A percentile compares a stretch with the other conserved stretches of the same genome.
These are phyloP conservation scores for Polyrhizophydium stewartii DNA, from an alignment of 371 early-diverging fungal genomes.

Conservation along the genomic window DNA sequence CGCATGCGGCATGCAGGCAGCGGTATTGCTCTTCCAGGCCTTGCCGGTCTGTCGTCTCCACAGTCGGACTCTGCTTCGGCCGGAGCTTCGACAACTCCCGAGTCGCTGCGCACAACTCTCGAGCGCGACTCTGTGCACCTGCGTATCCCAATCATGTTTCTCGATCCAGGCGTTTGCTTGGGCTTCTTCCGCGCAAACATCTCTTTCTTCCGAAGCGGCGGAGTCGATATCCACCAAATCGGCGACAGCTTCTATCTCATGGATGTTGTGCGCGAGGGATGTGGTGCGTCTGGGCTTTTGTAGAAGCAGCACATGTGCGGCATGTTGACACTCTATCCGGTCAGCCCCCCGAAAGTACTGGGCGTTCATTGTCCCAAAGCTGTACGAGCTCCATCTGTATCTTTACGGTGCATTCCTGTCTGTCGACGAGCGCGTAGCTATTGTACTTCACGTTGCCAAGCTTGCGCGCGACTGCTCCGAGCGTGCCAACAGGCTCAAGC, in stretches of 20 bases:
- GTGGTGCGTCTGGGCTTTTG: background rate
- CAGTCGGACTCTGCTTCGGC: no score
- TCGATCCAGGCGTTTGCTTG: background rate
- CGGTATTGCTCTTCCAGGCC: no score
- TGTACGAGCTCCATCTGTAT: slow-evolving; percentile 51
- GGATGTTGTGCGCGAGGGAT: background rate
- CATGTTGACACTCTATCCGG: background rate
- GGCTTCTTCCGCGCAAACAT: background rate
- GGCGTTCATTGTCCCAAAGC: background rate
- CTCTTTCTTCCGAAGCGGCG: background rate
- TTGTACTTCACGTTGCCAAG: slow-evolving; percentile 54
- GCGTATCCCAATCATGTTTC: background rate
- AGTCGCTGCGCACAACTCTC: background rate
- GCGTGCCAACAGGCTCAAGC: slow-evolving; percentile 61
- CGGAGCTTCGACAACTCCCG: no score
- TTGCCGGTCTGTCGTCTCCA: no score
- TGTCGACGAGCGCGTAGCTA: slow-evolving; percentile 49
- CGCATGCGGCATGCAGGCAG: no score
- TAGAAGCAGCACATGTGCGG: background rate
- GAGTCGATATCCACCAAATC: background rate
- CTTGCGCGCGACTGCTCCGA: slow-evolving; percentile 58
- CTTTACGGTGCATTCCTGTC: slow-evolving; percentile 66
- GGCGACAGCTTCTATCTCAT: background rate
- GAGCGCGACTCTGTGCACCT: background rate
- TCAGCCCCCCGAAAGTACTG: background rate